These are phyloP conservation scores for Ascochyta koolunga DNA, from an alignment of 2,329 filamentous ascomycete genomes.

Conservation along the genomic window DNA sequence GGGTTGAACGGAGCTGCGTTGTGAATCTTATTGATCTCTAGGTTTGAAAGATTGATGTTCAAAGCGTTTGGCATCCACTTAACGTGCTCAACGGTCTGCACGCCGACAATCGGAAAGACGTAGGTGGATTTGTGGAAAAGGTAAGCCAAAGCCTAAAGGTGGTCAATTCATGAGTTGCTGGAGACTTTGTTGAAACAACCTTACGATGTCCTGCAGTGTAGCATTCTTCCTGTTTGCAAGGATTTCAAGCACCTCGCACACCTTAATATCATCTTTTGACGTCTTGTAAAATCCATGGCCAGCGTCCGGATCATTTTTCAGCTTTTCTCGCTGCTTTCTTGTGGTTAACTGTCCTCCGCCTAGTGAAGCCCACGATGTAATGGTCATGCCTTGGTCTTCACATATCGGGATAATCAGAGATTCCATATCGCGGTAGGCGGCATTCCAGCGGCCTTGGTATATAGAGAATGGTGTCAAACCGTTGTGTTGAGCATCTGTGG, in stretches of 20 bases:
- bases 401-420: conserved; percentile 69
- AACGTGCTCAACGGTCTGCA: conserved; percentile 71
- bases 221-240: conserved; percentile 62
- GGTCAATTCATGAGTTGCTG: background rate
- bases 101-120: conserved; percentile 77
- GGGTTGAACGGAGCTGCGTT: conserved; percentile 33
- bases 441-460: conserved; percentile 49
- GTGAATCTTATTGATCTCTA: conserved; percentile 72
- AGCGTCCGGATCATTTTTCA: conserved; percentile 41
- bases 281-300: conserved; percentile 47
- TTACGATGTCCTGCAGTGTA: conserved; percentile 55
- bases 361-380: conserved; percentile 56
- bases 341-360: conserved; percentile 50
- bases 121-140: conserved; percentile 56
- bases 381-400: conserved; percentile 63
- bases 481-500: conserved; percentile 41
- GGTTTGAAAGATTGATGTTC: conserved; percentile 60
- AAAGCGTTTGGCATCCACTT: conserved; percentile 72
- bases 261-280: conserved; percentile 55
- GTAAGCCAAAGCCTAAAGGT: conserved; percentile 17
- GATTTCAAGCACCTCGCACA: conserved; percentile 64
- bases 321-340: conserved; percentile 38
- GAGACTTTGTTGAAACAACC: conserved; percentile 46
- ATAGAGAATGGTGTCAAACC: conserved; percentile 44
- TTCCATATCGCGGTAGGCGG: conserved; percentile 63